These are phyloP conservation scores for Corinectria fuckeliana DNA, from an alignment of 2,329 filamentous ascomycete species.

Conservation along the genomic window DNA sequence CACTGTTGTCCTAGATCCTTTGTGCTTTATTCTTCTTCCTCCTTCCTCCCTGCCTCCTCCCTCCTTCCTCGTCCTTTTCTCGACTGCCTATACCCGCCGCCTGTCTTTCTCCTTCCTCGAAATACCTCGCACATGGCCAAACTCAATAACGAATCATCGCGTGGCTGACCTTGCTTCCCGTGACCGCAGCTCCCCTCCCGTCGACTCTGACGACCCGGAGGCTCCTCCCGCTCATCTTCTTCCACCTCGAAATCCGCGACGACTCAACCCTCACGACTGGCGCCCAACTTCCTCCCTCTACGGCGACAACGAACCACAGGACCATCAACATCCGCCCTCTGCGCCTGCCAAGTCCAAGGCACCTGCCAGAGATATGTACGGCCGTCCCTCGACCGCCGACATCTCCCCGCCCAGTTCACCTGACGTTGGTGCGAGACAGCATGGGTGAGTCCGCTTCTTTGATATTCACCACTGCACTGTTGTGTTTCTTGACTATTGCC, in stretches of 20 bases:
- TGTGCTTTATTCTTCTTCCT: conserved; percentile 5
- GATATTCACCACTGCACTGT: not conserved
- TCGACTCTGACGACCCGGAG: conserved; percentile 28
- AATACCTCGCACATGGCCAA: not conserved
- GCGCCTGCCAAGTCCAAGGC: conserved; percentile 47
- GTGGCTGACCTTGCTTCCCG: conserved; percentile 27
- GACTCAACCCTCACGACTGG: conserved; percentile 42
- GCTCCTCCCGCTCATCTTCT: conserved; percentile 41
- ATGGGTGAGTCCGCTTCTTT: conserved; percentile 49
- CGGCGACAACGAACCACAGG: conserved; percentile 26
- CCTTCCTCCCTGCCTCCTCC: conserved; percentile 1
- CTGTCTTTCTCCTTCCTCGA: not conserved
- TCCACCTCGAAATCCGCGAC: conserved; percentile 46
- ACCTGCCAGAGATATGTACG: conserved; percentile 37
- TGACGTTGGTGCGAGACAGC: conserved; percentile 47
- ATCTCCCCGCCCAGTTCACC: conserved; percentile 66
- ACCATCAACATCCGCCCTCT: conserved; percentile 9
- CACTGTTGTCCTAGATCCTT: conserved; percentile 13
- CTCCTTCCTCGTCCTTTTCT: not conserved
- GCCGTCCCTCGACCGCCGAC: conserved; percentile 50
- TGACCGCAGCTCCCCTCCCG: conserved; percentile 33
- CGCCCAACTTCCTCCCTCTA: conserved; percentile 66
- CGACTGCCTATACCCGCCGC: not conserved
- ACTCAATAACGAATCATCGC: not conserved
- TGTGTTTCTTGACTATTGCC: conserved; percentile 24